Evolutionary conservation across 345 rosid species (phyloP), one percentile per base, ranked within the genome.

Genomic region (Eucalyptus marginata): DNA sequence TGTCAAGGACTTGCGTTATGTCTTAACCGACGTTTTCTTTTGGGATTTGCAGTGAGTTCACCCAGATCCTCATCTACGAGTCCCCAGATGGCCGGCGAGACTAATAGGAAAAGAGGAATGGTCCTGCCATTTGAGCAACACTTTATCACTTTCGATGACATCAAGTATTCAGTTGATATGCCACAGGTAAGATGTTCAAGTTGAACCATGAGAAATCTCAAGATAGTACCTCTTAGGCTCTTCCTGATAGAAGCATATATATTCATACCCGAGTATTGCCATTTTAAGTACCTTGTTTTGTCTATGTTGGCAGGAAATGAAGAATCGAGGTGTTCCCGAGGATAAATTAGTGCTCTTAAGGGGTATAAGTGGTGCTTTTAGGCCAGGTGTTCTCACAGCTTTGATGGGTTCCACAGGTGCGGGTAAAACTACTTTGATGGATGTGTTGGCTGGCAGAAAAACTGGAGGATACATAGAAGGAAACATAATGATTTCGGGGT

Each of bases 371-470:
- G 96, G 96, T 51, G 88, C 91, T 43, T 93, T 94, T n/a, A 91
- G 94, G 91, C 94, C 94, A 4, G 95, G 96, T 43, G 94, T 93
- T 87, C 95, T 94, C 20, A 93, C 96, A 59, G 95, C 95, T 84
- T 87, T 93, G 40, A 93, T 94, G 96, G 96, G 96, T 49, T 93
- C 91, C 44, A 93, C 93, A 54, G 96, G 96, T 81, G 96, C 95
- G 2, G 95, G 96, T 46, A 94, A 94, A 88, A 93, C 96, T 24
- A 94, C 95, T 87, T 84, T 93, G 89, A 93, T 93, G 96, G 96
- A 94, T 87, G 95, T 93, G 80, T 83, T 94, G 85, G 94, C 95
- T 44, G 95, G 96, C 11, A 90, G 96, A 87, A 94, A 93, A 90
- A 93, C 96, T 15, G 92, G 94, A 56, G 96, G 96, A 68, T 93